phyloP scores from a whole-genome alignment of 441 rosid species.

The Erodium moschatum region DNA sequence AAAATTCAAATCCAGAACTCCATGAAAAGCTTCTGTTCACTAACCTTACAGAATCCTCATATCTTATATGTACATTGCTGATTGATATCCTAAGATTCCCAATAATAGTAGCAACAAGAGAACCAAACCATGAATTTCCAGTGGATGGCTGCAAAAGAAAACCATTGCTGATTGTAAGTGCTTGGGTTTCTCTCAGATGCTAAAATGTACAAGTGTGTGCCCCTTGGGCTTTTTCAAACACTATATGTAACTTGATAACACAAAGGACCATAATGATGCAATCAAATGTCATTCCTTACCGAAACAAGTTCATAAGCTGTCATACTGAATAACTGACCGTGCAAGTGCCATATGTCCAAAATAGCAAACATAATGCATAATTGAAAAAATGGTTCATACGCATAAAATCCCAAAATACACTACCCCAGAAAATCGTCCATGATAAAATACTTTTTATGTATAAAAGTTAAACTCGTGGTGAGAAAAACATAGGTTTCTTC shows the following conservation, averaged over 20 bases:
- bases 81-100: conserved; percentile 95
- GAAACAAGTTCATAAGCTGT: not conserved
- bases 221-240: no score
- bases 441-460: not conserved
- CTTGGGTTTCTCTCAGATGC: conserved; percentile 2
- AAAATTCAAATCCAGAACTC: conserved; percentile 14
- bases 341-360: conserved; percentile 6
- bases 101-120: conserved; percentile 81
- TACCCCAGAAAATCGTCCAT: not conserved
- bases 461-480: no score
- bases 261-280: no score
- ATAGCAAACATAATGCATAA: not conserved
- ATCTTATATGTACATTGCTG: conserved; percentile 94
- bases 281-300: not conserved
- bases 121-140: conserved; percentile 92
- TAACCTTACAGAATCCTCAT: conserved; percentile 84
- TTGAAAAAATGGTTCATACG: not conserved
- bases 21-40: conserved; percentile 24
- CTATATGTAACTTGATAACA: no score
- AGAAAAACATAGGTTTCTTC: not conserved
- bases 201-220: not conserved
- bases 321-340: not conserved
- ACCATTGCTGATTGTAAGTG: conserved; percentile 12
- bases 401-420: not conserved
- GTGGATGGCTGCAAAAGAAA: conserved; percentile 49